A percentile compares a stretch with the other conserved stretches of the same genome.
These are phyloP conservation scores for Stellera chamaejasme DNA, from an alignment of 345 rosid genomes.

Conservation along the genomic window DNA sequence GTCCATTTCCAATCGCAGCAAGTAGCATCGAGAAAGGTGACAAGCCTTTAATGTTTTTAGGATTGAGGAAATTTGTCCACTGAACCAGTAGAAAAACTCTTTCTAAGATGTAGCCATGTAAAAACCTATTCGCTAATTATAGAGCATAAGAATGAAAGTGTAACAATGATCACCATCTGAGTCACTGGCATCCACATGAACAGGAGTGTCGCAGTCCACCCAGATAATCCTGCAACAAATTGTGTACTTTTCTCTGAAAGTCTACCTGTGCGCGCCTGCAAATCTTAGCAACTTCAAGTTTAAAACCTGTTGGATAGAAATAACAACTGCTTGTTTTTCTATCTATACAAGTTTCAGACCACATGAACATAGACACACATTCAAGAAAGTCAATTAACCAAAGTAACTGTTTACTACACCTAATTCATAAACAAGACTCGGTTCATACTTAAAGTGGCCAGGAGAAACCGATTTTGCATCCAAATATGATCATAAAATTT, in stretches of 20 bases:
- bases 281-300: slow-evolving; percentile 24
- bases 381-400: not conserved
- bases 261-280: slow-evolving; percentile 75
- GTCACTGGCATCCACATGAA: slow-evolving; percentile 99
- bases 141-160: slow-evolving; percentile 7
- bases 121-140: not conserved
- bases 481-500: no score
- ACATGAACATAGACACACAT: no score
- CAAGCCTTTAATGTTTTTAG: slow-evolving; percentile 79
- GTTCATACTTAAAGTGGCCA: not conserved
- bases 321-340: slow-evolving; percentile 8
- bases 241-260: slow-evolving; percentile 60
- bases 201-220: slow-evolving; percentile 95
- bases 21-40: slow-evolving; percentile 83
- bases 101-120: slow-evolving; percentile 14
- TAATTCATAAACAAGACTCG: not conserved
- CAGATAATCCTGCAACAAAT: slow-evolving; percentile 63
- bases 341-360: not conserved
- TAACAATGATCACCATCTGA: slow-evolving; percentile 49
- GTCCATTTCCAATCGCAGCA: slow-evolving; percentile 88
- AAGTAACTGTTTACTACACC: not conserved
- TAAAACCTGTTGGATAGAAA: slow-evolving; percentile 7
- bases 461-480: no score
- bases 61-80: slow-evolving; percentile 90
- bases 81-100: slow-evolving; percentile 23